These are phyloP conservation scores for Paulinella micropora DNA, from an alignment of 78 protist species.

Conservation along the genomic window DNA sequence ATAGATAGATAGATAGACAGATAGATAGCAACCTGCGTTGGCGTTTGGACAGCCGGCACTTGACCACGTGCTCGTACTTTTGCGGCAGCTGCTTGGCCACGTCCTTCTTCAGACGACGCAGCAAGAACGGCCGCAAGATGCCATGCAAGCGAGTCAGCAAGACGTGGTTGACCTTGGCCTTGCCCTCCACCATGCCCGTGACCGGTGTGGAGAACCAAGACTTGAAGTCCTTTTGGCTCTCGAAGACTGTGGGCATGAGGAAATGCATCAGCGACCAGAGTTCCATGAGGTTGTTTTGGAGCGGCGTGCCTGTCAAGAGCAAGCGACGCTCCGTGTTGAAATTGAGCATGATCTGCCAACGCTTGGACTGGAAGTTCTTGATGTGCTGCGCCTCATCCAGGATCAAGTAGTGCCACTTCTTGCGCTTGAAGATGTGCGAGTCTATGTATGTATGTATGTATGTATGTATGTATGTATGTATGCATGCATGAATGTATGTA, in stretches of 20 bases:
- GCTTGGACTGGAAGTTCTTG: constrained; percentile 63
- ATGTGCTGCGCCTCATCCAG: constrained; percentile 93
- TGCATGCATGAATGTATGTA: too few species aligned
- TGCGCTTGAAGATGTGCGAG: constrained; percentile 38
- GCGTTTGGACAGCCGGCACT: constrained; percentile 1
- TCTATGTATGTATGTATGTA: neutral
- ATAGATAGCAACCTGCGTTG: constrained; percentile 53
- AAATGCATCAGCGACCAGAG: constrained; percentile 91
- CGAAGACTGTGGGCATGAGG: constrained; percentile 69
- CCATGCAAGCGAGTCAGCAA: constrained; percentile 50
- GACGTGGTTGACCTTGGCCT: constrained; percentile 14
- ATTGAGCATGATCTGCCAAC: constrained; percentile 64
- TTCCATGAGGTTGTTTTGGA: constrained; percentile 84
- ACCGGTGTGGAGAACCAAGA: constrained; percentile 66
- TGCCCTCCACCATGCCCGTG: constrained; percentile 22
- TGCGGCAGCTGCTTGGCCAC: constrained; percentile 63
- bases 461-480: neutral
- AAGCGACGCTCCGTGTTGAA: constrained; percentile 62
- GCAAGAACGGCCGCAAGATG: constrained; percentile 72
- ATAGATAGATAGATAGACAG: too few species aligned
- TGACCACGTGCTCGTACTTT: neutral
- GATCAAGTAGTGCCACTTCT: constrained; percentile 69
- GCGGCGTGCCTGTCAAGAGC: constrained; percentile 85
- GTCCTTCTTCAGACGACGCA: constrained; percentile 79
- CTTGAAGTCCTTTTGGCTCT: constrained; percentile 61